phyloP scores from a whole-genome alignment of 2,329 filamentous ascomycete species.

The Venturia carpophila region DNA sequence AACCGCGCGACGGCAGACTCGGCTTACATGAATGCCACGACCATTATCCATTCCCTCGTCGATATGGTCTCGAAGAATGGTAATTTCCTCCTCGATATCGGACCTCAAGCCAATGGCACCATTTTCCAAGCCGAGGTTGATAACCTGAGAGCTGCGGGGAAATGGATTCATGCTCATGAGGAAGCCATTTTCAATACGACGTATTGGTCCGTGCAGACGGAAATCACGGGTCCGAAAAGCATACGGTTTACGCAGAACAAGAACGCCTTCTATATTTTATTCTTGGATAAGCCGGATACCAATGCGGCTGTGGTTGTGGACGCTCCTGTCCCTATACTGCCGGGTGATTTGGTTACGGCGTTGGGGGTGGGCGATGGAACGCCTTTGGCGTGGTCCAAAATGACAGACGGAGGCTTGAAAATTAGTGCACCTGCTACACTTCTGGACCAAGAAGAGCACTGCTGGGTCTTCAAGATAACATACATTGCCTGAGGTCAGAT shows the following conservation, averaged over 20 bases:
- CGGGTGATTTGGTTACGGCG: constrained; percentile 38
- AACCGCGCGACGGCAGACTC: constrained; percentile 46
- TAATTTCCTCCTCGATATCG: constrained; percentile 50
- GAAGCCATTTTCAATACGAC: constrained; percentile 52
- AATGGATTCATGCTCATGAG: constrained; percentile 46
- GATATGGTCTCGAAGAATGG: constrained; percentile 50
- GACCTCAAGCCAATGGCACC: constrained; percentile 48
- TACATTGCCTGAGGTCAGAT: not conserved
- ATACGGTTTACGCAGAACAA: constrained; percentile 46
- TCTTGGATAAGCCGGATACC: constrained; percentile 34
- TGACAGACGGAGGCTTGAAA: not conserved
- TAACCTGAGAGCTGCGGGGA: constrained; percentile 44
- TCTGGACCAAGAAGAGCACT: not conserved
- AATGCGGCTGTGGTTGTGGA: constrained; percentile 35
- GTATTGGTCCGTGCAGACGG: constrained; percentile 45
- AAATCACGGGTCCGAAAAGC: constrained; percentile 29
- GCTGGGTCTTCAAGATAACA: not conserved
- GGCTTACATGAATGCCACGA: constrained; percentile 46
- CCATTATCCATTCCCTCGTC: constrained; percentile 41
- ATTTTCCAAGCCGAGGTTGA: constrained; percentile 44
- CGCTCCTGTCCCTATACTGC: constrained; percentile 40
- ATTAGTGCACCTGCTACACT: not conserved
- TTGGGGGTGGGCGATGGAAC: not conserved
- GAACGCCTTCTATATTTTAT: constrained; percentile 47
- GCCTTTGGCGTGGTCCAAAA: not conserved